Evolutionary conservation across 441 rosid genomes (phyloP).

Genomic region (Capsella rubella): DNA sequence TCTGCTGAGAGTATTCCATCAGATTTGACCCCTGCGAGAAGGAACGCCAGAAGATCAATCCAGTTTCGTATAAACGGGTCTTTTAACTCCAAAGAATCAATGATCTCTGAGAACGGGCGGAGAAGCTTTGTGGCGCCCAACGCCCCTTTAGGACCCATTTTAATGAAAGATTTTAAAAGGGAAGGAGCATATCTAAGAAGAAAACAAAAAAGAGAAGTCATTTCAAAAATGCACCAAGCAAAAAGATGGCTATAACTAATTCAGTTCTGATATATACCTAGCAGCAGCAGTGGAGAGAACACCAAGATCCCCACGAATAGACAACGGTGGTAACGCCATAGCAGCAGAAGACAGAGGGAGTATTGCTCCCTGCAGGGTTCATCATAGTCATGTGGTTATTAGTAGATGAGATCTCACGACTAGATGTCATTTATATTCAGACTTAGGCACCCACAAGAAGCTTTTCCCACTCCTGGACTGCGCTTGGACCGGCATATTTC

Average conservation of each 20-base stretch:
- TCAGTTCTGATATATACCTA: conserved; percentile 44
- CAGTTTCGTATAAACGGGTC: conserved; percentile 92
- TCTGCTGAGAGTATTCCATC: conserved; percentile 97
- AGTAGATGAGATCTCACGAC: conserved; percentile 37
- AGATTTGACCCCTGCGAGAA: conserved; percentile 98
- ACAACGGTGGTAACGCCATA: conserved; percentile 93
- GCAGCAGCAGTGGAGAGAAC: conserved; percentile 89
- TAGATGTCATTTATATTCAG: conserved; percentile 34
- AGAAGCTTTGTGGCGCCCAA: conserved; percentile 88
- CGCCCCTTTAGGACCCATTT: conserved; percentile 94
- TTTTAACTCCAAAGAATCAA: conserved; percentile 74
- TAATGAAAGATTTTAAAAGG: conserved; percentile 70
- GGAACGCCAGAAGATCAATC: conserved; percentile 92
- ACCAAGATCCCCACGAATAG: conserved; percentile 86
- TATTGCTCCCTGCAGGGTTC: conserved; percentile 75
- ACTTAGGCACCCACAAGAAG: conserved; percentile 66
- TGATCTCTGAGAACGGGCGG: conserved; percentile 83
- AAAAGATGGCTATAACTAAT: background rate
- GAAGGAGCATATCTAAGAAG: conserved; percentile 72
- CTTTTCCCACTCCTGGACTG: conserved; percentile 86
- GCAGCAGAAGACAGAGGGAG: conserved; percentile 92
- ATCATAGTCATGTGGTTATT: conserved; percentile 33
- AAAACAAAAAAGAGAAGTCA: background rate
- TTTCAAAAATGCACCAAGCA: background rate
- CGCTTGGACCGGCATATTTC: conserved; percentile 75